Conservation (phyloP, 225 moss, liverwort and hornwort genomes). For the Physcomitrium patens region DNA sequence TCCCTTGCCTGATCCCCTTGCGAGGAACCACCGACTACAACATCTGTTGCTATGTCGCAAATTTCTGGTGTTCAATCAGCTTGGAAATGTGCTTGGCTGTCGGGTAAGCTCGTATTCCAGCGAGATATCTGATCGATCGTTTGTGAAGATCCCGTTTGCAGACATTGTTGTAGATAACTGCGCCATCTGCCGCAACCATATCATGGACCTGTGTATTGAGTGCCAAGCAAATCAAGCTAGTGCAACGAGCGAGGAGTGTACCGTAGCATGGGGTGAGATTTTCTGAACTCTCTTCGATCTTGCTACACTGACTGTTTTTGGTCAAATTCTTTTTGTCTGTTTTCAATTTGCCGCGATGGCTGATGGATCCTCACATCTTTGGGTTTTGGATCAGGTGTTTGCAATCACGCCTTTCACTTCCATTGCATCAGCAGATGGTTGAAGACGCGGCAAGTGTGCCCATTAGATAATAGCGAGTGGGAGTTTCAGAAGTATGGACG, state of each 20-base stretch:
- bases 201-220: conserved; percentile 86
- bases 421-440: conserved; percentile 81
- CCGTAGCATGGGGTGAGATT: conserved; percentile 76
- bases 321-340: not conserved
- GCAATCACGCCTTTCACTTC: conserved; percentile 82
- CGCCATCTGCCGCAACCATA: conserved; percentile 82
- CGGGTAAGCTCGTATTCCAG: not conserved
- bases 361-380: not conserved
- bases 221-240: conserved; percentile 87
- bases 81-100: not conserved
- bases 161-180: conserved; percentile 84
- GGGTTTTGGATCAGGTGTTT: conserved; percentile 50
- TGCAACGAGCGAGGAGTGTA: conserved; percentile 85
- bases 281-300: not conserved
- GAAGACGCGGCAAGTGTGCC: conserved; percentile 81
- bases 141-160: conserved; percentile 31
- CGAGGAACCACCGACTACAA: not conserved
- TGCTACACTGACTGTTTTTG: not conserved
- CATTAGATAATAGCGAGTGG: conserved; percentile 81
- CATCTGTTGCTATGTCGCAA: no score
- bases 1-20: not conserved
- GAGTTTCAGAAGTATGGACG: conserved; percentile 82
- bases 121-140: not conserved
- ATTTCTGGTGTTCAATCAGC: not conserved
- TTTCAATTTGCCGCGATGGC: not conserved